Evolutionary conservation across 805 yeast genomes (phyloP).

Genomic region (Kazachstania bromeliacearum): DNA sequence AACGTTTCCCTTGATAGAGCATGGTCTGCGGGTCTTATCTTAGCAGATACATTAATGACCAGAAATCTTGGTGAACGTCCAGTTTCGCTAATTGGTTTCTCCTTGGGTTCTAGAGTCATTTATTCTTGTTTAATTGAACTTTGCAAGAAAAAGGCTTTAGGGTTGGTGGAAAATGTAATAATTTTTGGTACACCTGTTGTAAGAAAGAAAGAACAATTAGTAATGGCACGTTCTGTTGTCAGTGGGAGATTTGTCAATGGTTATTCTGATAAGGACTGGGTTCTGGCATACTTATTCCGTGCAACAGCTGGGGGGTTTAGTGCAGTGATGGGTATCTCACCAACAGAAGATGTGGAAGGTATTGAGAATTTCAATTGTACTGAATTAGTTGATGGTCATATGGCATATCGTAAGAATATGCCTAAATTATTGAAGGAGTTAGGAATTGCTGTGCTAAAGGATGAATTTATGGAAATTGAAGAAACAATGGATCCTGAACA

Average conservation of each 20-base stretch:
- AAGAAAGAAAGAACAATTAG: conserved; percentile 65
- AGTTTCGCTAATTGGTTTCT: conserved; percentile 83
- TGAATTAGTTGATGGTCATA: conserved; percentile 82
- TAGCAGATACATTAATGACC: conserved; percentile 83
- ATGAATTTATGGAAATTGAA: conserved; percentile 90
- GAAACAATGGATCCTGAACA: conserved; percentile 83
- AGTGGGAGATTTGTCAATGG: conserved; percentile 88
- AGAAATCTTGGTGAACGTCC: conserved; percentile 91
- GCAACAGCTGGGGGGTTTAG: conserved; percentile 93
- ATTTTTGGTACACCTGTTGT: conserved; percentile 86
- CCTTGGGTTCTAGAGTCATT: conserved; percentile 86
- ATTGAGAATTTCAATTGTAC: conserved; percentile 86
- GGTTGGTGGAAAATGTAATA: conserved; percentile 80
- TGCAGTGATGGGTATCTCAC: conserved; percentile 83
- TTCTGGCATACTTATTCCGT: conserved; percentile 84
- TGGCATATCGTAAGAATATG: conserved; percentile 93
- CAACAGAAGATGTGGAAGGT: conserved; percentile 52
- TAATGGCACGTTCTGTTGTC: conserved; percentile 73
- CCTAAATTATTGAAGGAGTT: conserved; percentile 63
- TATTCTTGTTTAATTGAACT: conserved; percentile 82
- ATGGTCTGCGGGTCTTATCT: conserved; percentile 85
- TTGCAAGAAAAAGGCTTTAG: conserved; percentile 77
- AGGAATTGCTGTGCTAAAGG: conserved; percentile 77
- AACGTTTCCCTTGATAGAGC: conserved; percentile 94
- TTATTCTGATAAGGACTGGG: conserved; percentile 89